Evolutionary conservation across 257 asterid genomes (phyloP), one percentile per base, ranked within the genome.

Genomic region (Solanum piurae): DNA sequence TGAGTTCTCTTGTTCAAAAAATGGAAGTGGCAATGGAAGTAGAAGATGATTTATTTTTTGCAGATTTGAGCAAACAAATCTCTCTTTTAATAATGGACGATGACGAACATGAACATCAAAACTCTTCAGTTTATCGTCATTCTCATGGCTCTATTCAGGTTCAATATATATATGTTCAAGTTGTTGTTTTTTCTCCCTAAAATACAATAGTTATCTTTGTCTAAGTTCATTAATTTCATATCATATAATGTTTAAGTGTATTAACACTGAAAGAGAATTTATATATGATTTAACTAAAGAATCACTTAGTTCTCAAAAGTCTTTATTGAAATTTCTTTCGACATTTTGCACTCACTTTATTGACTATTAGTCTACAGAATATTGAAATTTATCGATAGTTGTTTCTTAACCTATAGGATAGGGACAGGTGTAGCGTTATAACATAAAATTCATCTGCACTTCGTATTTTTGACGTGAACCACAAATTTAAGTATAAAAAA

Each of bases 41-140:
- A 66, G 98, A 96, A 49, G 98, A 97, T 92, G 99, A 95, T 91
- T 92, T 93, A 4, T 93, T 92, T 91, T 97, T 92, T 91, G 96
- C 95, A 88, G 98, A 97, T 83, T 89, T 97, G 91, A 95, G 98
- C 94, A 93, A 87, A 83, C 97, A 89, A 89, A 94, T 97, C 87
- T 95, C 98, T 86, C 97, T 95, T 34, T 91, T 95, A 7, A 93
- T 97, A 87, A 94, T 94, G 98, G 98, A 97, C 88, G 99, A 96
- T 76, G 94, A 93, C 20, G 96, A 92, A 34, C 95, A 91, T 36
- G 86, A 87, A 34, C 95, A 90, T 36, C 84, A 87, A 68, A 83
- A 42, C 40, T 85, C 92, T 6, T 88, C 90, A n/a, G 38, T 88
- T 86, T 94, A 85, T 69, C 87, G 89, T 29, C 90, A 95, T 34